Conservation (phyloP, 2,329 filamentous ascomycete genomes). For the Ambrosiella xylebori region DNA sequence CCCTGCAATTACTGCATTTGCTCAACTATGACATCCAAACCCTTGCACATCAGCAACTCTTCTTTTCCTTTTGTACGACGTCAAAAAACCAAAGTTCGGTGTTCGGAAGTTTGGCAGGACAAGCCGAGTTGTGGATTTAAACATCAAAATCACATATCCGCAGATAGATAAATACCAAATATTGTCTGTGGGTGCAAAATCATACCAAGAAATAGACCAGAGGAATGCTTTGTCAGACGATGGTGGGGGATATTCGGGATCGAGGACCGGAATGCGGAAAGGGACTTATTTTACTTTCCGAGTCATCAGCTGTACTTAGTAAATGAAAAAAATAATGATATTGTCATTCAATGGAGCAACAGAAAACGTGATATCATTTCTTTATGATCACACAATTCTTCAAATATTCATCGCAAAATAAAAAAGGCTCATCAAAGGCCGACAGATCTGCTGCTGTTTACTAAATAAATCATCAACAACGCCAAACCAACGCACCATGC, state of each 20-base stretch:
- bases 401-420: not conserved
- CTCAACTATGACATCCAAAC: no score
- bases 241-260: no score
- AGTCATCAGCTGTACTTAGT: no score
- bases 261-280: no score
- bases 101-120: not conserved
- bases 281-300: not conserved
- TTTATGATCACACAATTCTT: not conserved
- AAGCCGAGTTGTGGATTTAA: not conserved
- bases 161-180: not conserved
- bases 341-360: no score
- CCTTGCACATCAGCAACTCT: no score
- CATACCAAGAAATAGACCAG: no score
- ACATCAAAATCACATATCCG: not conserved
- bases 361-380: not conserved
- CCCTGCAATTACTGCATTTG: no score
- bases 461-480: not conserved
- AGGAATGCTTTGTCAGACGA: no score
- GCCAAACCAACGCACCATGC: no score
- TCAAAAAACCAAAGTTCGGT: not conserved
- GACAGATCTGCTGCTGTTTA: not conserved
- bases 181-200: not conserved
- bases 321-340: no score
- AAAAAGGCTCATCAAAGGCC: constrained; percentile 3
- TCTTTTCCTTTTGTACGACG: no score